Percentiles rank a stretch among this genome's conserved stretches.
Conservation (phyloP, 495 filamentous ascomycete genomes). For the Neurospora pannonica region DNA sequence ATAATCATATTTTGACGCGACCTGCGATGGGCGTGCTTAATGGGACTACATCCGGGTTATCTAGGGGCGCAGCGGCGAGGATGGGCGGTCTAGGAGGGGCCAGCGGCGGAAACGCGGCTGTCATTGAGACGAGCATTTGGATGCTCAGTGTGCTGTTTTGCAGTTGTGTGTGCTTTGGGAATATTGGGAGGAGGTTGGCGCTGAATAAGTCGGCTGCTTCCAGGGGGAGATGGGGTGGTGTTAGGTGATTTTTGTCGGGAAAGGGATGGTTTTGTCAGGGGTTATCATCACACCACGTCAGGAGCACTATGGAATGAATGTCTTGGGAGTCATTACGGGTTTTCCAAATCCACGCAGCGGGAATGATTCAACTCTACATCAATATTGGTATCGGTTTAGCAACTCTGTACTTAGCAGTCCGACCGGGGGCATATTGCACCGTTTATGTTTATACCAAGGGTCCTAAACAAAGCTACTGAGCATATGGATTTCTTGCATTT, state of each 20-base stretch:
- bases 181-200: conserved; percentile 77
- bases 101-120: conserved; percentile 58
- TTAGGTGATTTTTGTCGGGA: conserved; percentile 11
- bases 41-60: not conserved
- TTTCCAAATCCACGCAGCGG: not conserved
- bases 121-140: conserved; percentile 74
- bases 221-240: conserved; percentile 29
- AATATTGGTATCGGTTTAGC: not conserved
- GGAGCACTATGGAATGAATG: not conserved
- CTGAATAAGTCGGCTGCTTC: conserved; percentile 27
- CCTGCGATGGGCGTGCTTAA: not conserved
- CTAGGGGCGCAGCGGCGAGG: not conserved
- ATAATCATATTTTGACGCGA: not conserved
- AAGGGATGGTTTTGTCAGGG: not conserved
- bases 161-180: conserved; percentile 90
- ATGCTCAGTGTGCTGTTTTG: conserved; percentile 89
- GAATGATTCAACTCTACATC: not conserved
- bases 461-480: not conserved
- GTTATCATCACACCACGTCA: not conserved
- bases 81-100: conserved; percentile 21
- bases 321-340: not conserved
- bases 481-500: not conserved
- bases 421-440: not conserved
- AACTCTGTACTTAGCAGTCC: not conserved
- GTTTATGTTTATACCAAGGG: not conserved